Percentiles rank a stretch among this genome's conserved stretches.
phyloP scores from a whole-genome alignment of 1,139 yeast species.

The Blastobotrys proliferans region DNA sequence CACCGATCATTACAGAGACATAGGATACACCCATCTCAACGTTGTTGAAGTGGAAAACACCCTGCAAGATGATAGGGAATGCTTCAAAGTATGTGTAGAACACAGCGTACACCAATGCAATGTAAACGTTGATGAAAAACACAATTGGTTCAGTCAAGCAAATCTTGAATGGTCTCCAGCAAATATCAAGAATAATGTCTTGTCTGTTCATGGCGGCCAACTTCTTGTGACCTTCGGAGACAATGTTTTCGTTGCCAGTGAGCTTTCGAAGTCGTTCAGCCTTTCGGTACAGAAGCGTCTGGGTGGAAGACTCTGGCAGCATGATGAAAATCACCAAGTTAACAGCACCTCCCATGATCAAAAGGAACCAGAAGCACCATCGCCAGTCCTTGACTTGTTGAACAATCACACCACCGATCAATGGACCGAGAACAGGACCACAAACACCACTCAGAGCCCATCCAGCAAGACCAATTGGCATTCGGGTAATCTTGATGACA shows the following conservation, averaged over 20 bases:
- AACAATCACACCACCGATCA: constrained; percentile 74
- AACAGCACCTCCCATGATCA: constrained; percentile 63
- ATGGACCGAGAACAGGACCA: constrained; percentile 82
- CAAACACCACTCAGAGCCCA: constrained; percentile 75
- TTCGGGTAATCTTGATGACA: constrained; percentile 44
- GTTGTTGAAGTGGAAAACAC: constrained; percentile 45
- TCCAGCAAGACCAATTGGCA: constrained; percentile 56
- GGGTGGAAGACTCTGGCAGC: constrained; percentile 35
- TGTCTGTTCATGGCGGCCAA: constrained; percentile 14
- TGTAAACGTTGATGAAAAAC: constrained; percentile 40
- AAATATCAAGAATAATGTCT: constrained; percentile 44
- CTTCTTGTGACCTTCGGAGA: constrained; percentile 23
- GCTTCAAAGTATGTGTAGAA: constrained; percentile 60
- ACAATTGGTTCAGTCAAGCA: constrained; percentile 36
- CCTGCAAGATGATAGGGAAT: constrained; percentile 51
- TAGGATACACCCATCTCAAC: constrained; percentile 49
- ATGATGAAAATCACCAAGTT: constrained; percentile 36
- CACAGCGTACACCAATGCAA: constrained; percentile 51
- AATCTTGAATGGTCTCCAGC: constrained; percentile 42
- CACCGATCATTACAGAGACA: constrained; percentile 45
- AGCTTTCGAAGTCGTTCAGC: constrained; percentile 28
- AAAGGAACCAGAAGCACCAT: constrained; percentile 75
- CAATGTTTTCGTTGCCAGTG: constrained; percentile 19
- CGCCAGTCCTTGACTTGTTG: constrained; percentile 60
- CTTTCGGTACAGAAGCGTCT: constrained; percentile 21